Conservation (phyloP, 805 yeast genomes). For the Hagleromyces aurorensis region DNA sequence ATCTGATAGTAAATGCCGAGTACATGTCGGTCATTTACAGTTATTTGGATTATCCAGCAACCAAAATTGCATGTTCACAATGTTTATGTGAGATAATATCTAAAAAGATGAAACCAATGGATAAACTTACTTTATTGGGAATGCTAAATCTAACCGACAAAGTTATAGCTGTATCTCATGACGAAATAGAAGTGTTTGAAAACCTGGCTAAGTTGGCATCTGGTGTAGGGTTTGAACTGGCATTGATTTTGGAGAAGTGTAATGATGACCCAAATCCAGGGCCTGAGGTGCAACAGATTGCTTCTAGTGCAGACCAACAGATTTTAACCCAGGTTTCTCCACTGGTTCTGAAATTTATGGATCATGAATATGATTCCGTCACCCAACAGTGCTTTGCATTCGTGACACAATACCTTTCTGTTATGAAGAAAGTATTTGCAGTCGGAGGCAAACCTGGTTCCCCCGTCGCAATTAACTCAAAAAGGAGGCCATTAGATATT, state of each 20-base stretch:
- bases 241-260: constrained; percentile 55
- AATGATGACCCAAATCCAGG: constrained; percentile 31
- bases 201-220: constrained; percentile 66
- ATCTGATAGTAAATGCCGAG: constrained; percentile 55
- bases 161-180: constrained; percentile 29
- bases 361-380: constrained; percentile 84
- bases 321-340: constrained; percentile 60
- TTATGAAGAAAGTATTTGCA: constrained; percentile 49
- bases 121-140: constrained; percentile 54
- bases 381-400: constrained; percentile 77
- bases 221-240: constrained; percentile 66
- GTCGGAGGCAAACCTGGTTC: constrained; percentile 34
- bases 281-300: constrained; percentile 30
- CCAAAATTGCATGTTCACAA: constrained; percentile 50
- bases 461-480: constrained; percentile 32
- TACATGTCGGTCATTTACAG: constrained; percentile 51
- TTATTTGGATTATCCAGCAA: constrained; percentile 41
- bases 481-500: constrained; percentile 29
- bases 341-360: constrained; percentile 56
- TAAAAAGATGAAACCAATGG: constrained; percentile 70
- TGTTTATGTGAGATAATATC: constrained; percentile 50
- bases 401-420: constrained; percentile 62
- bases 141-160: constrained; percentile 58
- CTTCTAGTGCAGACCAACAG: constrained; percentile 38
- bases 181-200: constrained; percentile 64